Evolutionary conservation across 345 rosid genomes (phyloP).

Genomic region (Hypericum androsaemum): DNA sequence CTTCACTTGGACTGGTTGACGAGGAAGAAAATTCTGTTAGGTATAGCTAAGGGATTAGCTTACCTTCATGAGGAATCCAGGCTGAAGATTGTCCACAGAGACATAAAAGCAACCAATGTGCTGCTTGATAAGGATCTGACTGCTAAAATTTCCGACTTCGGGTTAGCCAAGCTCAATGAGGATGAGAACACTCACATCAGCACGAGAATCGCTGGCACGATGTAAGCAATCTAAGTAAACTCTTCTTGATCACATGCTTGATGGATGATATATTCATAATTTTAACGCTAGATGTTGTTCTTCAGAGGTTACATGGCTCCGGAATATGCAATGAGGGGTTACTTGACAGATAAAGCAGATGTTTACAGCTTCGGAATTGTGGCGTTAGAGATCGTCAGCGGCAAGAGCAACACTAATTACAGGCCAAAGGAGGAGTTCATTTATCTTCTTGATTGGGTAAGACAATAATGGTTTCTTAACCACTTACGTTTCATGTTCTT

Average conservation of each 20-base stretch:
- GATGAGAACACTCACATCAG: slow-evolving; percentile 68
- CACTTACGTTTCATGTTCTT: background rate
- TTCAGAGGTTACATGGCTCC: slow-evolving; percentile 97
- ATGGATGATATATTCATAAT: too few relatives aligned
- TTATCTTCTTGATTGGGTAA: slow-evolving; percentile 91
- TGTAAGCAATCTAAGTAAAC: slow-evolving; percentile 37
- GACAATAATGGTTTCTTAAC: background rate
- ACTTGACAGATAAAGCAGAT: slow-evolving; percentile 90
- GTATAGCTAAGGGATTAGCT: slow-evolving; percentile 47
- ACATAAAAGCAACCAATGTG: slow-evolving; percentile 64
- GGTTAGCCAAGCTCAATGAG: slow-evolving; percentile 65
- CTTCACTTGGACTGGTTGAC: slow-evolving; percentile 46
- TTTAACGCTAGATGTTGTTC: background rate
- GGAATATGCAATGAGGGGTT: slow-evolving; percentile 96
- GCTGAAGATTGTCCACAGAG: slow-evolving; percentile 64
- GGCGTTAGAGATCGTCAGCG: slow-evolving; percentile 72
- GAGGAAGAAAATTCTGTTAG: slow-evolving; percentile 41
- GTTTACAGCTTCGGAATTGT: slow-evolving; percentile 89
- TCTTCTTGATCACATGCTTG: too few relatives aligned
- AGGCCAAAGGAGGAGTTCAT: slow-evolving; percentile 92
- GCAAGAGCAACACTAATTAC: slow-evolving; percentile 91
- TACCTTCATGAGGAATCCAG: slow-evolving; percentile 66
- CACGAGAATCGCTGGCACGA: slow-evolving; percentile 63
- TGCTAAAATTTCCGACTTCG: slow-evolving; percentile 67
- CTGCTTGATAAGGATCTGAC: slow-evolving; percentile 48